These are phyloP conservation scores for Verticillium longisporum DNA, from an alignment of 2,329 filamentous ascomycete genomes.

Conservation along the genomic window DNA sequence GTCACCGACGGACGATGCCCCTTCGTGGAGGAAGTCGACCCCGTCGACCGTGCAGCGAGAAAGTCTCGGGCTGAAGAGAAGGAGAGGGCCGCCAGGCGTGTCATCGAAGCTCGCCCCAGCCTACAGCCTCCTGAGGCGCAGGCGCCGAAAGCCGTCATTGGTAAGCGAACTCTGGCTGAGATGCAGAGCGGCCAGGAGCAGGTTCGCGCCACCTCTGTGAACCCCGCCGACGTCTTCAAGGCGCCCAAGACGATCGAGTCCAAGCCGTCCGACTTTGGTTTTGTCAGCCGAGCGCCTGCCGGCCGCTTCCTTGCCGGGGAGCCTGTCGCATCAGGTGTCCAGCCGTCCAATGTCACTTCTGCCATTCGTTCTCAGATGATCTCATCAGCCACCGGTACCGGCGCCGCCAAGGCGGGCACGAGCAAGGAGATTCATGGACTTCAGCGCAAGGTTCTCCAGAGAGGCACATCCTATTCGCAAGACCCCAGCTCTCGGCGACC, in stretches of 20 bases:
- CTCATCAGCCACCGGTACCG: conserved; percentile 84
- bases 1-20: conserved; percentile 84
- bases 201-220: conserved; percentile 23
- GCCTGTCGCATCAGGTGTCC: conserved; percentile 87
- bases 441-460: conserved; percentile 86
- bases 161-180: conserved; percentile 48
- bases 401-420: conserved; percentile 78
- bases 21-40: conserved; percentile 77
- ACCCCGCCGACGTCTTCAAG: conserved; percentile 32
- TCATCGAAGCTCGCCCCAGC: conserved; percentile 31
- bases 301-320: conserved; percentile 63
- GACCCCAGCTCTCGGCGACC: conserved; percentile 56
- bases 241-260: conserved; percentile 32
- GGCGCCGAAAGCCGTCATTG: conserved; percentile 38
- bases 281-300: conserved; percentile 51
- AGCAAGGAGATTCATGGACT: conserved; percentile 93
- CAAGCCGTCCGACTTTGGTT: conserved; percentile 42
- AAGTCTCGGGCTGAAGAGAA: conserved; percentile 49
- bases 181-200: conserved; percentile 50
- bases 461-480: conserved; percentile 61
- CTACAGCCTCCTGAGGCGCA: conserved; percentile 38
- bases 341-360: conserved; percentile 89
- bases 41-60: conserved; percentile 55
- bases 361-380: conserved; percentile 96
- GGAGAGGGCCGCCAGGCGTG: conserved; percentile 40